These are phyloP conservation scores for Polysphondylium violaceum DNA, from an alignment of 78 protist species.

Conservation along the genomic window DNA sequence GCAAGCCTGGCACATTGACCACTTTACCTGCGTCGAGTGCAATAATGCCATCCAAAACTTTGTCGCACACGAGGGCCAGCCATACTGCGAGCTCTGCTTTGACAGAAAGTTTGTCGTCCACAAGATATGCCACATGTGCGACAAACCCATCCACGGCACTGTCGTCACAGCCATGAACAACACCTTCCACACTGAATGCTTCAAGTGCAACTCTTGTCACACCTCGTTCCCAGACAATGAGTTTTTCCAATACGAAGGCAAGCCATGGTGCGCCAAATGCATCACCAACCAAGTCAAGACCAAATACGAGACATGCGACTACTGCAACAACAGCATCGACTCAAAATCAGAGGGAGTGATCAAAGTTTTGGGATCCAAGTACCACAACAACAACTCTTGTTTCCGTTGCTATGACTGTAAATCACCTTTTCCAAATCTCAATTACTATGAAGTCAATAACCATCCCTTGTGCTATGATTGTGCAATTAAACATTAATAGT, in stretches of 20 bases:
- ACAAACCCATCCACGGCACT: constrained; percentile 43
- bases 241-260: constrained; percentile 60
- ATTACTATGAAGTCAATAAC: constrained; percentile 37
- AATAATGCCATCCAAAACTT: constrained; percentile 41
- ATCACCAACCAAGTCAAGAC: constrained; percentile 9
- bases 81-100: constrained; percentile 61
- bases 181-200: constrained; percentile 45
- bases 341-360: constrained; percentile 63
- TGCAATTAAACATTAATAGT: constrained; percentile 16
- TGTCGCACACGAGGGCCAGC: constrained; percentile 46
- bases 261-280: constrained; percentile 55
- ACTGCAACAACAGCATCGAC: constrained; percentile 26
- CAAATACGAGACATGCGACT: constrained; percentile 36
- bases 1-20: constrained; percentile 75
- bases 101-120: constrained; percentile 60
- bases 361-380: constrained; percentile 49
- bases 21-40: constrained; percentile 55
- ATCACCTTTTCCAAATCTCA: constrained; percentile 36
- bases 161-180: constrained; percentile 47
- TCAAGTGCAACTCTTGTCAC: constrained; percentile 38
- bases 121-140: constrained; percentile 23
- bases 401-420: constrained; percentile 31
- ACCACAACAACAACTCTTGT: constrained; percentile 46
- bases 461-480: constrained; percentile 65
- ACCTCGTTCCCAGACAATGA: constrained; percentile 57